Base-by-base conservation (phyloP, 345 rosid species). In the Dipteronia sinensis region DNA sequence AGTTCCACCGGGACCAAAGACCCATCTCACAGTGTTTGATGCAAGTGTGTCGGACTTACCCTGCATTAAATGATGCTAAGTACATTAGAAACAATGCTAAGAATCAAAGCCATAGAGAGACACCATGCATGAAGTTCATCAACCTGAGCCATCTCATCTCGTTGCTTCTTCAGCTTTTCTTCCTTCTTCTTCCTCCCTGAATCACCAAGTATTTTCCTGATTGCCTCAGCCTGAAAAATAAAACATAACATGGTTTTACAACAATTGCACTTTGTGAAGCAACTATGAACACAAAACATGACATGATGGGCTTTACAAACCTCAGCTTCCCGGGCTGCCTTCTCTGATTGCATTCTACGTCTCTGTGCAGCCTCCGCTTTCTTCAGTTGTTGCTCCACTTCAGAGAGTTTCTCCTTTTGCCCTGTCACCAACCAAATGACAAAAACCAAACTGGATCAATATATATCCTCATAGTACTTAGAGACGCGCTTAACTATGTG, bases 251-350 rank as follows among this genome's bases (percentile, higher is more conserved):
- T 42, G 12, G 44, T 55, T 62, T 74, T 65, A 47, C 40, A 19
- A 11, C 27, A 8, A 61, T 47, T 47, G 4, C 31, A 59, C 1
- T 7, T 56, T 59, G 64, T 20, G 62, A 31, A 27, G 62, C 67
- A 78, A 31, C 17, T 23, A 68, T 22, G 47, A 53, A 16, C 64
- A 49, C 29, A 23, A 62, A 34, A 44, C 2, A 65, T 42, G 73
- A 27, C 65, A 67, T 49, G 61, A 77, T 17, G 64, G 59, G 10
- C 47, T 51, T 51, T 72, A 34, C 68, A 72, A 67, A 92, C 97
- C 95, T 91, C 88, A 27, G 93, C 91, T 74, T 89, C 94, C 81
- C 80, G 82, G 34, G 93, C 95, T n/a, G 95, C 92, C 84, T 93
- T 93, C 84, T 91, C 92, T 2, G 89, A 89, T 68, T 87, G 95